Base-by-base conservation (phyloP, 2,329 filamentous ascomycete species). In the Tolypocladium tropicale region DNA sequence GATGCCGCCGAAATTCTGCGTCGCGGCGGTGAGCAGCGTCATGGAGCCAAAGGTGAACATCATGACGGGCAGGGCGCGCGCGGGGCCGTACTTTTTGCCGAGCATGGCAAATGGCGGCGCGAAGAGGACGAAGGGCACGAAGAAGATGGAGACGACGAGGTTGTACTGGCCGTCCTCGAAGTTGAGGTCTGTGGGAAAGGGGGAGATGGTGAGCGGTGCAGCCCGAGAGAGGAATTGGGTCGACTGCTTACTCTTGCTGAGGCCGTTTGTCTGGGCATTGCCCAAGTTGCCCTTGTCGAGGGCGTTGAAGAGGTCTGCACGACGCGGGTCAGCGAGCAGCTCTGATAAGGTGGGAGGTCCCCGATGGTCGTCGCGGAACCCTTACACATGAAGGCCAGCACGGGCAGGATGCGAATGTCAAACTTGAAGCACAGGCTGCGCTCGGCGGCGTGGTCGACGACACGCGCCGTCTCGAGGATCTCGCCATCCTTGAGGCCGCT, bases 21-120 rank as follows among this genome's bases (percentile, higher is more conserved):
- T 78, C 1, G 78, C 74, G 0, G 82, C 77, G 16, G 78, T 76
- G 37, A 85, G 68, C 39, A 89, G 70, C 0, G 86, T 89, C 67
- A 86, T 81, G 25, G 74, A 76, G n/a, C 87, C 86, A 63, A 89
- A 91, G 49, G 69, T 74, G 63, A 87, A 78, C 87, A 91, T 90
- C 75, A 89, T 79, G 52, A 83, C 68, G 1, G 86, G 85, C n/a
- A 91, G 72, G 5, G 88, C 83, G 37, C 78, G 74, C 53, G 81
- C 78, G 0, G 88, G 83, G 0, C 86, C 86, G 64, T 79, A 88
- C 60, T 82, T 85, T 72, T 90, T 91, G 58, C 85, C 86, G 12
- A 88, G 67, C 69, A 90, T 84, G 49, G 72, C 71, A 1, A 74
- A 60, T 10, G 72, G 67, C 0, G 85, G 86, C 0, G 86, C 86